These are phyloP conservation scores for Ramularia collo-cygni DNA, from an alignment of 2,329 filamentous ascomycete species.

Conservation along the genomic window DNA sequence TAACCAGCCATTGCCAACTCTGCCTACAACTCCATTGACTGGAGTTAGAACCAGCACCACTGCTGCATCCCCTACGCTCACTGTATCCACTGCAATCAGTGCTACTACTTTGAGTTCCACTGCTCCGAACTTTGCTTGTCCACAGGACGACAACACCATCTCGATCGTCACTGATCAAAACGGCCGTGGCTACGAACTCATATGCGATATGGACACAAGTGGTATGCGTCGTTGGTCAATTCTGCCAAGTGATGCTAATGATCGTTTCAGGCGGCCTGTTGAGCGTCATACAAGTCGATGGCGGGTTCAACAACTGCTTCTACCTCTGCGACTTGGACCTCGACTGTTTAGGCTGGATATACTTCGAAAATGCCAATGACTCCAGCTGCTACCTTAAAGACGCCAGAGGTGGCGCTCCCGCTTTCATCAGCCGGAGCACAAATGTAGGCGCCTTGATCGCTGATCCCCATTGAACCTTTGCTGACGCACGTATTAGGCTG, in stretches of 20 bases:
- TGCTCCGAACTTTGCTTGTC: constrained; percentile 6
- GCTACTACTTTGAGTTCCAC: not conserved
- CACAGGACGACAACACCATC: constrained; percentile 3
- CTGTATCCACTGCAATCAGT: no score
- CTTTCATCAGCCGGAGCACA: constrained; percentile 1
- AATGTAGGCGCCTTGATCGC: no score
- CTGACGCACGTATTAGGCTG: no score
- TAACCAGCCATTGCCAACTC: no score
- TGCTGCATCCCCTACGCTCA: no score
- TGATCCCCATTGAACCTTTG: no score
- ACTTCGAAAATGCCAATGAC: constrained; percentile 17
- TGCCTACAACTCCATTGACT: no score
- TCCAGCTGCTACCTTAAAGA: constrained; percentile 19
- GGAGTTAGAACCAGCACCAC: no score
- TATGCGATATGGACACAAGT: constrained; percentile 2
- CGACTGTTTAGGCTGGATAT: constrained; percentile 20
- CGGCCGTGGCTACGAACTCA: constrained; percentile 3
- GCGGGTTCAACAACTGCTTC: constrained; percentile 20
- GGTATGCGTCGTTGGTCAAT: no score
- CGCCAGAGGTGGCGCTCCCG: not conserved
- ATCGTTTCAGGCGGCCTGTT: not conserved
- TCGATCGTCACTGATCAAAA: constrained; percentile 5
- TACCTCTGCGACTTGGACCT: constrained; percentile 14
- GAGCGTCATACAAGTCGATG: constrained; percentile 2
- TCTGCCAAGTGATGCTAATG: no score